phyloP scores from a whole-genome alignment of 257 asterid genomes.

The Gentiana straminea region DNA sequence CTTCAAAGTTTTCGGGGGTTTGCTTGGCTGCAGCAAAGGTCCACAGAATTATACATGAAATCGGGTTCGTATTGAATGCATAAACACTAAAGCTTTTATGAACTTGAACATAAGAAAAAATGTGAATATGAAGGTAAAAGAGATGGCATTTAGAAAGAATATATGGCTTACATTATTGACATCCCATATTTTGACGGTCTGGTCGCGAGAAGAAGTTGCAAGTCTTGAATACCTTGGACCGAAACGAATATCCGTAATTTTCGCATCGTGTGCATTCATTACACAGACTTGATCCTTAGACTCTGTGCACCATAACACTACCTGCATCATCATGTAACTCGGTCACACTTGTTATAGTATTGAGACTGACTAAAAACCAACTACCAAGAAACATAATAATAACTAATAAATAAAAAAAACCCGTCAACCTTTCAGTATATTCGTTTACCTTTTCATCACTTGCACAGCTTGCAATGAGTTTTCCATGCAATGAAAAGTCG shows the following conservation, averaged over 20 bases:
- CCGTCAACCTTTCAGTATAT: background rate
- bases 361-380: background rate
- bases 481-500: conserved; percentile 22
- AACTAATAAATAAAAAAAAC: background rate
- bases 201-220: conserved; percentile 26
- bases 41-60: background rate
- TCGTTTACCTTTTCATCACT: conserved; percentile 15
- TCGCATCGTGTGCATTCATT: conserved; percentile 17
- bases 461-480: conserved; percentile 22
- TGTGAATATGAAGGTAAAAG: too few species aligned
- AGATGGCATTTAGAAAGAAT: too few species aligned
- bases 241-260: conserved; percentile 25
- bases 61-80: background rate
- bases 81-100: too few species aligned
- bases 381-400: background rate
- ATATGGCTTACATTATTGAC: conserved; percentile 15
- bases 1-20: conserved; percentile 18
- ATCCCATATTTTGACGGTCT: conserved; percentile 30
- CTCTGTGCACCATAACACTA: conserved; percentile 23
- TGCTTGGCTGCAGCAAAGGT: conserved; percentile 15
- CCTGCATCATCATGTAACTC: conserved; percentile 6
- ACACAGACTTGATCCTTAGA: conserved; percentile 13
- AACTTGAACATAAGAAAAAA: too few species aligned
- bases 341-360: too few species aligned
- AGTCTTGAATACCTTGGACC: conserved; percentile 20